A percentile compares a stretch with the other conserved stretches of the same genome.
These are phyloP conservation scores for Puccinia novopanici DNA, from an alignment of 1,284 basidiomycete species.

Conservation along the genomic window DNA sequence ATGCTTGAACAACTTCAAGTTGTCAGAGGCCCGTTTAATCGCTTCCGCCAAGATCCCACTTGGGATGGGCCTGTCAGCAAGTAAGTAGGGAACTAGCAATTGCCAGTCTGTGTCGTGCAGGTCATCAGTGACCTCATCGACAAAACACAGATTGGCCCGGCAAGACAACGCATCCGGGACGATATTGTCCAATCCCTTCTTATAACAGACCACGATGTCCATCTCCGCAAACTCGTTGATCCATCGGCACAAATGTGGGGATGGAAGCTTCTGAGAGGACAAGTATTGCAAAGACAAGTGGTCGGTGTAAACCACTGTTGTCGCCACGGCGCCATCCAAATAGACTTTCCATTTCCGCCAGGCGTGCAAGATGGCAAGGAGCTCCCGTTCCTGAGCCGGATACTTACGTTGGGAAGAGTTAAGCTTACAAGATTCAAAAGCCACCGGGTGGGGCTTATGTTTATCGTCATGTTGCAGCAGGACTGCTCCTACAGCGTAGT, in stretches of 20 bases:
- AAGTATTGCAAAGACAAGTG: not conserved
- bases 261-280: not conserved
- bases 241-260: not conserved
- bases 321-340: not conserved
- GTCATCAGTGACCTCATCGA: no score
- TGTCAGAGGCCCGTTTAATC: not conserved
- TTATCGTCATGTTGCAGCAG: slow-evolving; percentile 20
- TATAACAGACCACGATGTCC: not conserved
- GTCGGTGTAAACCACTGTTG: not conserved
- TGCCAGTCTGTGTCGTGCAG: not conserved
- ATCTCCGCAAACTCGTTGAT: not conserved
- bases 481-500: slow-evolving; percentile 3
- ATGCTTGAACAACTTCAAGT: not conserved
- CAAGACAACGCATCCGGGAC: not conserved
- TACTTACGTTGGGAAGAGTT: slow-evolving; percentile 31
- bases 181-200: not conserved
- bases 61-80: not conserved
- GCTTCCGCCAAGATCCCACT: not conserved
- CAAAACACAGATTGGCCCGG: not conserved
- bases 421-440: slow-evolving; percentile 47
- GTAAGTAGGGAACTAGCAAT: not conserved
- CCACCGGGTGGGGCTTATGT: slow-evolving; percentile 19
- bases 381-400: slow-evolving; percentile 10
- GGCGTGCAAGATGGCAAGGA: slow-evolving; percentile 38
- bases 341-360: no score